Percentiles rank a stretch among this genome's conserved stretches.
Evolutionary conservation across 176 grass and related monocot genomes (phyloP).

Genomic region (Oryza glaberrima): DNA sequence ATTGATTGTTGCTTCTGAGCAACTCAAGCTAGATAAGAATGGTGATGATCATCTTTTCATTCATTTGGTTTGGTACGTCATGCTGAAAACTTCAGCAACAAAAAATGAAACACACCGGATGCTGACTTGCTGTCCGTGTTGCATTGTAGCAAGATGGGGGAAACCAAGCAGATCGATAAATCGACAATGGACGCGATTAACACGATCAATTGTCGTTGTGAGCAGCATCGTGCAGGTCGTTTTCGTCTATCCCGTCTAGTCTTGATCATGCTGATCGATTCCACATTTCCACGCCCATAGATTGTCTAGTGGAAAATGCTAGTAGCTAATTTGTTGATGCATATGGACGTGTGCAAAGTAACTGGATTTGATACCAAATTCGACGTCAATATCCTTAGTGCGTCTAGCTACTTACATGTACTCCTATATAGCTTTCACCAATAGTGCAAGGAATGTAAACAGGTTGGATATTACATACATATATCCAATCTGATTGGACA

Average conservation of each 20-base stretch:
- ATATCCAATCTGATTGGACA: neutral
- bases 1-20: constrained; percentile 26
- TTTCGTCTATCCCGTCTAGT: neutral
- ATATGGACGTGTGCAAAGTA: neutral
- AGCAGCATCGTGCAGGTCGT: neutral
- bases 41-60: neutral
- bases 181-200: neutral
- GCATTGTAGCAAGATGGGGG: neutral
- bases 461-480: neutral
- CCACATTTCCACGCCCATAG: neutral
- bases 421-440: neutral
- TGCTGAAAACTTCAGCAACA: neutral
- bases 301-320: neutral
- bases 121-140: too few relatives aligned
- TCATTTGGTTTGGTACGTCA: neutral
- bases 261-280: neutral
- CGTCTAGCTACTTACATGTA: neutral
- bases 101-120: neutral
- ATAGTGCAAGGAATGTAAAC: neutral
- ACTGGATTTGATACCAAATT: neutral
- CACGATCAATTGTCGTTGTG: neutral
- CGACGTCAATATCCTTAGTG: neutral
- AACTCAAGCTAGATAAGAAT: neutral
- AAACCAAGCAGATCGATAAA: neutral
- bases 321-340: neutral